Conservation (phyloP, 306 rosid genomes). For the Gastrolobium villosum region DNA sequence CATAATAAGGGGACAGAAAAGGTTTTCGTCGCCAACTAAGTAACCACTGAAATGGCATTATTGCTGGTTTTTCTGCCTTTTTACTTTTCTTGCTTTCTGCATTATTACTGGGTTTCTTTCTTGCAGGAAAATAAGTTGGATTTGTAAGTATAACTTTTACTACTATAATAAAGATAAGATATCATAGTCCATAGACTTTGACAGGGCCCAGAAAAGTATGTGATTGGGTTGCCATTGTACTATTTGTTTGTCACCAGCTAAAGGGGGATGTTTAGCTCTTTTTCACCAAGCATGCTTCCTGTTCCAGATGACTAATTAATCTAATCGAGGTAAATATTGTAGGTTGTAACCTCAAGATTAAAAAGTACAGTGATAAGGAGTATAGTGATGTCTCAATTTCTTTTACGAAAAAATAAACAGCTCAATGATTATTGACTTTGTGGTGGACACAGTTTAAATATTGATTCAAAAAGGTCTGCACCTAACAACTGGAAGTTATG, state of each 20-base stretch:
- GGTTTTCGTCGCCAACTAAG: slow-evolving; percentile 48
- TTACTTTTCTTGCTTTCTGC: slow-evolving; percentile 32
- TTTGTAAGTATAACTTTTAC: slow-evolving; percentile 23
- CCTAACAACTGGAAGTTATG: neutral
- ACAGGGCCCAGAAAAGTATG: slow-evolving; percentile 29
- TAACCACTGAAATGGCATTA: slow-evolving; percentile 51
- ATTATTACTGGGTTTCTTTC: slow-evolving; percentile 31
- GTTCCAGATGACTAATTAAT: neutral
- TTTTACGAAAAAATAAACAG: slow-evolving; percentile 28
- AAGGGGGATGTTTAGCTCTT: slow-evolving; percentile 30
- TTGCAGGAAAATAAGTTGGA: slow-evolving; percentile 35
- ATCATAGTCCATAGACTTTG: slow-evolving; percentile 12
- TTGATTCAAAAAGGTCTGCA: neutral
- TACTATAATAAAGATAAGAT: slow-evolving; percentile 9
- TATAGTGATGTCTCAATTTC: slow-evolving; percentile 30
- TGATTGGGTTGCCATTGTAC: slow-evolving; percentile 41
- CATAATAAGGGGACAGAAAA: slow-evolving; percentile 40
- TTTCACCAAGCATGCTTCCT: slow-evolving; percentile 41
- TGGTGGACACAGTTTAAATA: slow-evolving; percentile 23
- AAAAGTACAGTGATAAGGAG: neutral
- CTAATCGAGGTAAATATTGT: slow-evolving; percentile 4
- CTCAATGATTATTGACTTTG: slow-evolving; percentile 32
- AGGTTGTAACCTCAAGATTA: slow-evolving; percentile 15
- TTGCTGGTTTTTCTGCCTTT: slow-evolving; percentile 44
- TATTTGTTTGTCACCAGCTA: slow-evolving; percentile 17